Evolutionary conservation across 1,139 yeast genomes (phyloP).

Genomic region (Yamadazyma epiphylla): DNA sequence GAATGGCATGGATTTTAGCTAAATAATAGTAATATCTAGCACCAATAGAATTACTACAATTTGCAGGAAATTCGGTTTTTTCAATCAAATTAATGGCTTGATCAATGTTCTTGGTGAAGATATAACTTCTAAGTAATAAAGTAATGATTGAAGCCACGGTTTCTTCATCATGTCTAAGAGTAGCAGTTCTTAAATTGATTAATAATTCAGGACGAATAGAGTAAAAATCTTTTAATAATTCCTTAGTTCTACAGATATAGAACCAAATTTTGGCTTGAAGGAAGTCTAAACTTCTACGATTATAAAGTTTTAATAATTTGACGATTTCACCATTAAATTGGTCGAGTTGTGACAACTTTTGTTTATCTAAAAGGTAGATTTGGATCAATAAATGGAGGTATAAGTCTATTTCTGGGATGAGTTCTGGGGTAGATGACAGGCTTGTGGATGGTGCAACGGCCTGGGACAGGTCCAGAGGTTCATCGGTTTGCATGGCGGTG

Average conservation of each 20-base stretch:
- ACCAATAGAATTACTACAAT: slow-evolving; percentile 82
- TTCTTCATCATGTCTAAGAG: slow-evolving; percentile 88
- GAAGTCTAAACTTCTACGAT: slow-evolving; percentile 81
- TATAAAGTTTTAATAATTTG: slow-evolving; percentile 55
- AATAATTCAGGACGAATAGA: slow-evolving; percentile 70
- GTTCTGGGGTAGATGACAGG: slow-evolving; percentile 4
- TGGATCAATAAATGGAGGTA: slow-evolving; percentile 78
- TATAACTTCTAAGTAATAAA: slow-evolving; percentile 73
- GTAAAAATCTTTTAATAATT: slow-evolving; percentile 55
- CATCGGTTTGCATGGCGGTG: slow-evolving; percentile 4
- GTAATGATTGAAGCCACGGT: slow-evolving; percentile 87
- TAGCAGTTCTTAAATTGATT: slow-evolving; percentile 77
- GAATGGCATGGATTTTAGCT: slow-evolving; percentile 87
- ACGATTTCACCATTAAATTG: slow-evolving; percentile 54
- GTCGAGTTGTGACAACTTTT: slow-evolving; percentile 47
- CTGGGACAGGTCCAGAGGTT: slow-evolving; percentile 5
- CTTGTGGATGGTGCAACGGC: too few species aligned
- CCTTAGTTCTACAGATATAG: slow-evolving; percentile 78
- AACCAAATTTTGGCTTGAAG: slow-evolving; percentile 93
- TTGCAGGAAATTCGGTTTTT: slow-evolving; percentile 82
- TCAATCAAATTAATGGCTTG: slow-evolving; percentile 89
- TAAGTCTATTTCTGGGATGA: slow-evolving; percentile 76
- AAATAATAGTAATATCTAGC: slow-evolving; percentile 90
- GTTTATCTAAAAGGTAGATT: slow-evolving; percentile 66
- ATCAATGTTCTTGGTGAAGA: slow-evolving; percentile 73